Conservation (phyloP, 2,329 filamentous ascomycete species). For the Fusarium nelsonii region DNA sequence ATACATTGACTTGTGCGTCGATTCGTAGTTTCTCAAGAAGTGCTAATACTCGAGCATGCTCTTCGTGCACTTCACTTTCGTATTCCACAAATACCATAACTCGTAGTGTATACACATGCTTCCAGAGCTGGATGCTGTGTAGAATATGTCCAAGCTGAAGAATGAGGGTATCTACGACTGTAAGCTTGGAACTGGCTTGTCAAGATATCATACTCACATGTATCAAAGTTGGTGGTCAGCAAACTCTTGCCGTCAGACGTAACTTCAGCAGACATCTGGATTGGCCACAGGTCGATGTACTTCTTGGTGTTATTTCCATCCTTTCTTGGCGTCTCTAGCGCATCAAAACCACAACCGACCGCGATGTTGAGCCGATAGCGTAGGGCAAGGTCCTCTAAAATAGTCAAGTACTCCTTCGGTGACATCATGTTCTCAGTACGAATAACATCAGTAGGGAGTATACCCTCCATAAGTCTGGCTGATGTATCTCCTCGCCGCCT, state of each 20-base stretch:
- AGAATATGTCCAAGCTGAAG: conserved; percentile 88
- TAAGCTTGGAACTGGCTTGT: conserved; percentile 13
- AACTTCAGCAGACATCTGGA: conserved; percentile 91
- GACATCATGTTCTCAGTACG: conserved; percentile 76
- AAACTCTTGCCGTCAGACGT: conserved; percentile 74
- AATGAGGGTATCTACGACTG: conserved; percentile 74
- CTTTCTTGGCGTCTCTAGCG: conserved; percentile 76
- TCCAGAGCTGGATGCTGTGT: conserved; percentile 84
- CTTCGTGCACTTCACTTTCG: conserved; percentile 84
- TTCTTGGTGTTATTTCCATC: conserved; percentile 73
- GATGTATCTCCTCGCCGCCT: conserved; percentile 67
- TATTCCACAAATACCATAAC: conserved; percentile 93
- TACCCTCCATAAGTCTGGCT: conserved; percentile 66
- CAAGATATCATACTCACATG: conserved; percentile 68
- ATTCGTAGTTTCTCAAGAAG: conserved; percentile 86
- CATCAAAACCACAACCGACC: conserved; percentile 83
- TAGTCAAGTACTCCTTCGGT: conserved; percentile 81
- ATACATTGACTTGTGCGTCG: conserved; percentile 81
- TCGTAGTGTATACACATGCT: conserved; percentile 76
- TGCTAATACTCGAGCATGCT: conserved; percentile 76
- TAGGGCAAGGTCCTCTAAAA: conserved; percentile 84
- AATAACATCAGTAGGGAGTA: conserved; percentile 77
- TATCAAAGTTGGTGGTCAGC: conserved; percentile 90
- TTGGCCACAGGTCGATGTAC: conserved; percentile 90
- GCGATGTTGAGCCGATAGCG: conserved; percentile 86